These are phyloP conservation scores for Staphylotrichum longicolle DNA, from an alignment of 495 filamentous ascomycete species.

Conservation along the genomic window DNA sequence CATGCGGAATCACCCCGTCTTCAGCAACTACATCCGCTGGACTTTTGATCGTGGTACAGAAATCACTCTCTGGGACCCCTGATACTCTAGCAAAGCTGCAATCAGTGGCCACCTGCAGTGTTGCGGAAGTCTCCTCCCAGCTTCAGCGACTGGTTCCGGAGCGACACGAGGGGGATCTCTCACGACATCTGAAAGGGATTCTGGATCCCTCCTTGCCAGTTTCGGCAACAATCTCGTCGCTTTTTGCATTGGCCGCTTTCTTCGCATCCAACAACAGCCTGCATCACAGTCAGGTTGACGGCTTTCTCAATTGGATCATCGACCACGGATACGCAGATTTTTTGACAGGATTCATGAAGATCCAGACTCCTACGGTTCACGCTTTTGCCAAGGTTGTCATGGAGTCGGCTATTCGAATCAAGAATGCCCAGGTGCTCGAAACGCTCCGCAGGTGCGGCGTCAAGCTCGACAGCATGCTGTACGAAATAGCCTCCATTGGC, in stretches of 20 bases:
- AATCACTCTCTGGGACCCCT: neutral
- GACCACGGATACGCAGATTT: neutral
- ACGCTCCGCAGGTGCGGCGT: neutral
- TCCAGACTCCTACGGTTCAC: neutral
- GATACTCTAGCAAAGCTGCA: neutral
- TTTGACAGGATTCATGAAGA: neutral
- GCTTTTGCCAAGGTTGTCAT: neutral
- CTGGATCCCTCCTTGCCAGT: too few relatives aligned
- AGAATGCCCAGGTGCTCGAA: neutral
- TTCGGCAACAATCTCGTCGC: neutral
- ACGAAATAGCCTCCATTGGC: neutral
- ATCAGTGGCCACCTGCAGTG: neutral
- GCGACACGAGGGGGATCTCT: neutral
- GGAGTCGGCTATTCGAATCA: neutral
- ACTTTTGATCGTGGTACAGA: neutral
- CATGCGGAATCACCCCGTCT: neutral
- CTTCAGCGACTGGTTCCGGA: neutral
- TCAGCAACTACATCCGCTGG: neutral
- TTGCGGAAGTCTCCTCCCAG: neutral
- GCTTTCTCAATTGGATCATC: neutral
- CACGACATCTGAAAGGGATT: neutral
- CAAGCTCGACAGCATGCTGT: neutral
- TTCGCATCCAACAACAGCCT: conserved; percentile 2
- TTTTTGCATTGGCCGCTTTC: neutral
- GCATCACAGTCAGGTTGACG: neutral